Base-by-base conservation (phyloP, 345 rosid species). In the Pugionium dolabratum region DNA sequence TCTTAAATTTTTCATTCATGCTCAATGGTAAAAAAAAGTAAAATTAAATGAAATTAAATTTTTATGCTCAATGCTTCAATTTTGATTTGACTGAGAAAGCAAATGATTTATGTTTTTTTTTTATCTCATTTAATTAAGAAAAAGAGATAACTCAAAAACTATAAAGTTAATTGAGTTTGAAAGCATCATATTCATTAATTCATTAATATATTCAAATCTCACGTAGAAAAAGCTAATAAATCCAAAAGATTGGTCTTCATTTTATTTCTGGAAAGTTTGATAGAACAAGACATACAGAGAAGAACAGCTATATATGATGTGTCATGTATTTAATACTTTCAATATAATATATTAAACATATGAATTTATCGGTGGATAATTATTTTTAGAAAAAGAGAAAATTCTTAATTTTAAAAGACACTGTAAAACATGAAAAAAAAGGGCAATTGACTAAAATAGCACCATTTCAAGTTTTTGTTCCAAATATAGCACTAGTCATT, bases 181-280 rank as follows among this genome's bases (percentile, higher is more conserved):
- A 33, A 49, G 53, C 65, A 11, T 48, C 53, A 64, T 35, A 32
- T 55, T 54, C 32, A 31, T 2, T 32, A 34, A 36, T 11, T 43
- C 48, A 43, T 52, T 56, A 39, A 56, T 29, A 56, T 44, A 48
- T 33, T 72, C 59, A 72, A 72, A 56, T 10, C 46, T 41, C 46
- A 48, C 30, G 37, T 34, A 49, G 70, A 55, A 56, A 63, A 64
- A 34, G 52, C 41, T 56, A 57, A 57, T 64, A 64, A 10, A 39
- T 72, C 76, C 76, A 72, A 72, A 57, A 72, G 9, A 72, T 57
- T 64, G 65, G 76, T 72, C 70, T 72, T 72, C 62, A 7, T 53
- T 61, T 70, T 59, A n/a, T 70, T 30, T 34, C 11, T 30, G 11
- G 48, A 30, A 52, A 61, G 31, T 11, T 53, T 62, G 57, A 62